Conservation (phyloP, 345 rosid species). For the Salix koriyanagi region DNA sequence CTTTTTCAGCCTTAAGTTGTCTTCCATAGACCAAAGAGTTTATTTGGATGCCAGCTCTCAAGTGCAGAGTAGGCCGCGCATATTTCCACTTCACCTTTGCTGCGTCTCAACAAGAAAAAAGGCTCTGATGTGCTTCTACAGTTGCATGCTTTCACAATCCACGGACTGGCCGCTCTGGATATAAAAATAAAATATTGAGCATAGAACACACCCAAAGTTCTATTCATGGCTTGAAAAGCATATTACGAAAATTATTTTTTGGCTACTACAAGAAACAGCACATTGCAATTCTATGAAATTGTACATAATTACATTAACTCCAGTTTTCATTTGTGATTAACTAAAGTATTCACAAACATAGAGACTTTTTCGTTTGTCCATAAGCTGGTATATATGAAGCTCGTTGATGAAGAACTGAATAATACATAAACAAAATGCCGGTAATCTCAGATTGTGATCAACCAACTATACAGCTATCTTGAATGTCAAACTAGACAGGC, state of each 20-base stretch:
- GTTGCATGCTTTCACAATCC: slow-evolving; percentile 15
- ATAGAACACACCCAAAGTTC: not conserved
- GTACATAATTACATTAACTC: not conserved
- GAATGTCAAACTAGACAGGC: not conserved
- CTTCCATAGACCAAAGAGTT: slow-evolving; percentile 37
- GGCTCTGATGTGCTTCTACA: slow-evolving; percentile 1
- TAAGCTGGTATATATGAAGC: not conserved
- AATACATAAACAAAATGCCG: no score
- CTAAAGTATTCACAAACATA: not conserved
- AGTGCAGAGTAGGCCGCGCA: not conserved
- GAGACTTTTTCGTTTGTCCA: not conserved
- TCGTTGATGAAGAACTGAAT: not conserved
- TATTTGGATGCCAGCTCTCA: slow-evolving; percentile 9
- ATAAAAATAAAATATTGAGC: slow-evolving; percentile 2
- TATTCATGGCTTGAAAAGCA: not conserved
- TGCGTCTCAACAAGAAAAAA: not conserved
- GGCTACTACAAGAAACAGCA: not conserved
- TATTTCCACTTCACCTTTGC: not conserved
- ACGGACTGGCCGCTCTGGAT: slow-evolving; percentile 11
- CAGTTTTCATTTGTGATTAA: not conserved
- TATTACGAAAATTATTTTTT: not conserved
- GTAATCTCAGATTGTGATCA: not conserved
- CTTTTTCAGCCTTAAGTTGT: slow-evolving; percentile 28
- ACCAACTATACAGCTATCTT: not conserved
- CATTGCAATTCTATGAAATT: not conserved